Conservation (phyloP, 139 green algal species). For the Tetraselmis striata region DNA sequence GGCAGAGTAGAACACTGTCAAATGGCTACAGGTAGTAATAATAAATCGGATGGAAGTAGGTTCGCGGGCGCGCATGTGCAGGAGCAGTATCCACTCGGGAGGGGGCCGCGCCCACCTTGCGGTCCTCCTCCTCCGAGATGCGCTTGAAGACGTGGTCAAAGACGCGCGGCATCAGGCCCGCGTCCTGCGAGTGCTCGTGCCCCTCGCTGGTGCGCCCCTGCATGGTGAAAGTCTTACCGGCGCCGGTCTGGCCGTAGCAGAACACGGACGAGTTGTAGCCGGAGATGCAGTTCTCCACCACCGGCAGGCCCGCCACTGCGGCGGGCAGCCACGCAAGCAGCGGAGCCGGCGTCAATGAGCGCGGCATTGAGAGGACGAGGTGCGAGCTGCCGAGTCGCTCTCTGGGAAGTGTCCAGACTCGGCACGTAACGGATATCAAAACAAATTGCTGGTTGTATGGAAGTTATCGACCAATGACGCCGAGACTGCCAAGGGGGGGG, state of each 20-base stretch:
- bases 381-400: background rate
- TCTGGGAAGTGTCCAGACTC: background rate
- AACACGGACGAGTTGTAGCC: background rate
- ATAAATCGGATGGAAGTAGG: no score
- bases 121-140: conserved; percentile 5
- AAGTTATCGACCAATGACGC: no score
- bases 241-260: conserved; percentile 27
- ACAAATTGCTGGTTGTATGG: background rate
- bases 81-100: no score
- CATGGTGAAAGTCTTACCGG: conserved; percentile 18
- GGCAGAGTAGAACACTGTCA: no score
- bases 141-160: conserved; percentile 24
- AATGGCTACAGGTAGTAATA: no score
- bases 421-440: background rate
- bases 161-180: conserved; percentile 14
- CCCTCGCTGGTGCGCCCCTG: background rate
- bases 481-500: no score
- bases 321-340: background rate
- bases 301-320: background rate
- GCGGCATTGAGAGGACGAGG: background rate
- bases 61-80: no score
- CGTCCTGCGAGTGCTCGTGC: background rate
- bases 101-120: no score
- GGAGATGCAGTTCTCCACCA: background rate
- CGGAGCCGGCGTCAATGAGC: background rate